Evolutionary conservation across 169 alveolate genomes (phyloP), one percentile per base, ranked within the genome.

Genomic region (Eimeria zaria): DNA sequence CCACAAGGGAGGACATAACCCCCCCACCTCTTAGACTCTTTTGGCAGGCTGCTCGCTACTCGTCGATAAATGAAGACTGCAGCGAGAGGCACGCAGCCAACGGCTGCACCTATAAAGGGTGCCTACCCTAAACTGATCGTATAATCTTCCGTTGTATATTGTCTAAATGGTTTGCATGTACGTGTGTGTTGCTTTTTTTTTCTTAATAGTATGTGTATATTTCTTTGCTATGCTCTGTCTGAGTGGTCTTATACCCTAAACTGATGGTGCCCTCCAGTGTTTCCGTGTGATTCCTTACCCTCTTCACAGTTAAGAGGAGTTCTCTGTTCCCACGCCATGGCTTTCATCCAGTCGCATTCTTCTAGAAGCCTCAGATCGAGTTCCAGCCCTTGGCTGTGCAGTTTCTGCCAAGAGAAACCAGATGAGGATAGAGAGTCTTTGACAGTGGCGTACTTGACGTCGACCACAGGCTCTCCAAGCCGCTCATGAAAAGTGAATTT

Each of bases 281-380:
- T 12, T 6, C 9, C 53, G 24, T n/a, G n/a, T n/a, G n/a, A n/a
- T 55, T 22, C 9, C 90, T 30, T 24, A 93, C 96, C 96, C 24
- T 80, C 67, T 30, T 64, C 67, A 33, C 87, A 62, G 78, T 93
- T 74, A 24, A 93, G 85, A 9, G 76, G 73, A 24, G 44, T 24
- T 2, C n/a, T 46, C 78, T 93, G 96, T 36, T 93, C 96, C 74
- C 73, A 81, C 1, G 92, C 93, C 96, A 93, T 93, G 41, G 96
- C 96, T 84, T 67, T 60, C 62, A 93, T 80, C 96, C 96, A 93
- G 60, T 60, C 78, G 58, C 85, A 74, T 44, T 81, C 96, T 27
- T 83, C 84, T 39, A 93, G 60, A 8, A 80, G 53, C 22, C 78
- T 71, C 51, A 78, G 60, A 78, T 53, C 64, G 4, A 46, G 58